Conservation (phyloP, 2,329 filamentous ascomycete species). For the Cladophialophora psammophila region DNA sequence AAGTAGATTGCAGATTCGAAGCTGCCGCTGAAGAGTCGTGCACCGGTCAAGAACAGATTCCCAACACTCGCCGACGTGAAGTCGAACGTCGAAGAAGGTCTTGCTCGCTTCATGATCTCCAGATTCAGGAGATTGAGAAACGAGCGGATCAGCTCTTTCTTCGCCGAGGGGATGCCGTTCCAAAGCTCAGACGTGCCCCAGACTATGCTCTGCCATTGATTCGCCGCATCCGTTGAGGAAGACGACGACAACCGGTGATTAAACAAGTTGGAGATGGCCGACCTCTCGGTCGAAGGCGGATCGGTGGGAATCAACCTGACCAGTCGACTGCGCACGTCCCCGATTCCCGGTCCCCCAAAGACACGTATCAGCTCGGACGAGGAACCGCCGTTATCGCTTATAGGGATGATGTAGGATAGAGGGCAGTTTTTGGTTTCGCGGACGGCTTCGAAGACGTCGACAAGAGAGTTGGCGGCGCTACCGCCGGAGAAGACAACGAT, state of each 20-base stretch:
- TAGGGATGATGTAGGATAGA: constrained; percentile 88
- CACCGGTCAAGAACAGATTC: constrained; percentile 82
- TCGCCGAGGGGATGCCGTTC: constrained; percentile 72
- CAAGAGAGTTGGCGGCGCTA: constrained; percentile 91
- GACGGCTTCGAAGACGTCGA: constrained; percentile 81
- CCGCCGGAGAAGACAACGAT: constrained; percentile 91
- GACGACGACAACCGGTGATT: constrained; percentile 80
- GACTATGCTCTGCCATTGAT: constrained; percentile 88
- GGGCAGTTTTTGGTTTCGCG: constrained; percentile 70
- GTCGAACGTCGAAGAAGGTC: constrained; percentile 76
- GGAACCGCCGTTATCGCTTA: constrained; percentile 94
- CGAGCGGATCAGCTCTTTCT: constrained; percentile 78
- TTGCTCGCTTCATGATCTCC: constrained; percentile 77
- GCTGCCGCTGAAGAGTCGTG: constrained; percentile 86
- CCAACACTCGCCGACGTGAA: constrained; percentile 79
- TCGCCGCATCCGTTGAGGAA: constrained; percentile 63
- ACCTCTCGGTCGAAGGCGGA: constrained; percentile 67
- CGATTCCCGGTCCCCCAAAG: constrained; percentile 88
- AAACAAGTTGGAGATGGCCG: constrained; percentile 82
- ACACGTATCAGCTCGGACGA: constrained; percentile 93
- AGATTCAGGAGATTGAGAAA: constrained; percentile 79
- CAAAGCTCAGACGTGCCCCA: constrained; percentile 82
- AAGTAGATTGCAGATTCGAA: constrained; percentile 94
- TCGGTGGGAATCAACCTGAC: constrained; percentile 84
- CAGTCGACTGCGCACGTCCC: constrained; percentile 80